Evolutionary conservation across 805 yeast species (phyloP).

Genomic region (Wickerhamia fluorescens): DNA sequence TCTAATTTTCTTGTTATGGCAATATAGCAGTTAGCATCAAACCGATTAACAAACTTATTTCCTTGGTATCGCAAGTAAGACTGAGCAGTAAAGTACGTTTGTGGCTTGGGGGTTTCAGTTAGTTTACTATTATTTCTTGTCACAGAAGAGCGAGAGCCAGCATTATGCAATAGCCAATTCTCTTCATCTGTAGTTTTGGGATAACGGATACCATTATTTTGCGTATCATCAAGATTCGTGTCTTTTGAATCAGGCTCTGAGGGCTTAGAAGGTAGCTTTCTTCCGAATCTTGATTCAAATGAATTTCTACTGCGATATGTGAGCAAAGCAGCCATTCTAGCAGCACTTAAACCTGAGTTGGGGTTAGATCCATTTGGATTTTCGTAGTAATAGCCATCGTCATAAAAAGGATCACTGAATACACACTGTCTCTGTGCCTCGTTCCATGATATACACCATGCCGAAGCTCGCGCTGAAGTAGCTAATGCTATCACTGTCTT

Average conservation of each 20-base stretch:
- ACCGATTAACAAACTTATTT: slow-evolving; percentile 77
- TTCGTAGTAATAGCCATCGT: slow-evolving; percentile 77
- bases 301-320: slow-evolving; percentile 91
- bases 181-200: slow-evolving; percentile 56
- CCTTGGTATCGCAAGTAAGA: slow-evolving; percentile 93
- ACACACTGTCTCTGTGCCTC: slow-evolving; percentile 97
- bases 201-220: slow-evolving; percentile 22
- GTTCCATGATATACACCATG: slow-evolving; percentile 99
- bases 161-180: slow-evolving; percentile 81
- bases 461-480: slow-evolving; percentile 89
- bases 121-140: slow-evolving; percentile 2
- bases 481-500: slow-evolving; percentile 75
- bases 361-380: slow-evolving; percentile 65
- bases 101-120: slow-evolving; percentile 29
- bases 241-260: slow-evolving; percentile 1
- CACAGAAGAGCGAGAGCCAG: slow-evolving; percentile 46
- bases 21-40: slow-evolving; percentile 95
- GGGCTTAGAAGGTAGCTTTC: slow-evolving; percentile 39
- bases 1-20: slow-evolving; percentile 90
- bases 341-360: slow-evolving; percentile 81
- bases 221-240: slow-evolving; percentile 7
- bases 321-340: slow-evolving; percentile 92
- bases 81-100: slow-evolving; percentile 85
- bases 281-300: slow-evolving; percentile 87
- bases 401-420: slow-evolving; percentile 89